Evolutionary conservation across 495 filamentous ascomycete species (phyloP).

Genomic region (Neurospora sp.): DNA sequence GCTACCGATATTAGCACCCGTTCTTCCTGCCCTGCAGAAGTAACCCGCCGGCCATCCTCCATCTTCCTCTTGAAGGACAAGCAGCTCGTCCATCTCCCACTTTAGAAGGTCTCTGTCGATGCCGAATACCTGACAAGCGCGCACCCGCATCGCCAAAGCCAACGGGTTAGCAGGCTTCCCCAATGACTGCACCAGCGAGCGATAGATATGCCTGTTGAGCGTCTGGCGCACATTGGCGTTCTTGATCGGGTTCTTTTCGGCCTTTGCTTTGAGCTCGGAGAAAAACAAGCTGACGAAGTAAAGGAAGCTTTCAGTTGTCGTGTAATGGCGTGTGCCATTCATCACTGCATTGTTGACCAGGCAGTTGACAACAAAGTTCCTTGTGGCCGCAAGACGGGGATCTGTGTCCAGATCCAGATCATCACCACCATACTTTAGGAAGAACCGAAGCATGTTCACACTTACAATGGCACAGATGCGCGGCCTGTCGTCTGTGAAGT

Average conservation of each 20-base stretch:
- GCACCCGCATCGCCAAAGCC: background rate
- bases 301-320: background rate
- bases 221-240: background rate
- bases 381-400: background rate
- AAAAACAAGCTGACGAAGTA: background rate
- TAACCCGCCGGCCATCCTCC: background rate
- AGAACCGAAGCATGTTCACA: conserved; percentile 14
- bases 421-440: conserved; percentile 6
- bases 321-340: background rate
- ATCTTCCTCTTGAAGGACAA: background rate
- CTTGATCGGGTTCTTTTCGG: background rate
- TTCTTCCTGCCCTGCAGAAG: background rate
- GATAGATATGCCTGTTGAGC: background rate
- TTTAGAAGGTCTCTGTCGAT: background rate
- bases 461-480: conserved; percentile 8
- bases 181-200: background rate
- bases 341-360: background rate
- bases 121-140: background rate
- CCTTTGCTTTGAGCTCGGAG: background rate
- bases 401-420: background rate
- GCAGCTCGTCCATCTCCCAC: background rate
- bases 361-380: background rate
- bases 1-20: background rate
- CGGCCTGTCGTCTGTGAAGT: conserved; percentile 8
- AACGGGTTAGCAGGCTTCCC: background rate